These are phyloP conservation scores for Fusarium papillatum DNA, from an alignment of 2,329 filamentous ascomycete species.

Conservation along the genomic window DNA sequence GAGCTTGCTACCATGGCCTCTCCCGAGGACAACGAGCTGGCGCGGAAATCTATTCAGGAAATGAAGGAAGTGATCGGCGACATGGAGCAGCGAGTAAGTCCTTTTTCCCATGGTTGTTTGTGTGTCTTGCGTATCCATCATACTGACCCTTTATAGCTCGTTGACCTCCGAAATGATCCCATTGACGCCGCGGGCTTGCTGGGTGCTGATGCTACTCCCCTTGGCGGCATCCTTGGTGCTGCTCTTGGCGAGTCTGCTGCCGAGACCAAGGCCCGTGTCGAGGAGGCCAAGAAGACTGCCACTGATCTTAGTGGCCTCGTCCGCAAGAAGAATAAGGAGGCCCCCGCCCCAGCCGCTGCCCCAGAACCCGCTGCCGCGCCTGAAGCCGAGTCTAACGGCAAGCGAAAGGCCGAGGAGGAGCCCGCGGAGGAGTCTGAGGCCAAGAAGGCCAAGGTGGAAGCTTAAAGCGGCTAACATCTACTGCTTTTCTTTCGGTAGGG, in stretches of 20 bases:
- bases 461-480: conserved; percentile 17
- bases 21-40: conserved; percentile 76
- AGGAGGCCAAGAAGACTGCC: conserved; percentile 80
- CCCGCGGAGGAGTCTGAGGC: conserved; percentile 44
- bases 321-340: conserved; percentile 72
- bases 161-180: conserved; percentile 74
- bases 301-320: conserved; percentile 83
- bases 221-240: conserved; percentile 74
- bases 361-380: conserved; percentile 40
- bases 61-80: conserved; percentile 84
- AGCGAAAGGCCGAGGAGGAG: conserved; percentile 52
- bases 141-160: conserved; percentile 61
- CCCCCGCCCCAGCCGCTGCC: conserved; percentile 16
- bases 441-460: conserved; percentile 54
- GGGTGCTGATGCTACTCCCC: conserved; percentile 57
- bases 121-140: background rate
- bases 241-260: conserved; percentile 73
- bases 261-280: conserved; percentile 73
- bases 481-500: conserved; percentile 5
- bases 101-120: conserved; percentile 8
- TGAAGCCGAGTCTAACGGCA: conserved; percentile 54
- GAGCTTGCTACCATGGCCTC: conserved; percentile 73
- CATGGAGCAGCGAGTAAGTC: conserved; percentile 79
- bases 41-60: conserved; percentile 74
- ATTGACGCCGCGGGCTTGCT: conserved; percentile 57